Evolutionary conservation across 768 basidiomycete species (phyloP).

Genomic region (Lactarius psammicola): DNA sequence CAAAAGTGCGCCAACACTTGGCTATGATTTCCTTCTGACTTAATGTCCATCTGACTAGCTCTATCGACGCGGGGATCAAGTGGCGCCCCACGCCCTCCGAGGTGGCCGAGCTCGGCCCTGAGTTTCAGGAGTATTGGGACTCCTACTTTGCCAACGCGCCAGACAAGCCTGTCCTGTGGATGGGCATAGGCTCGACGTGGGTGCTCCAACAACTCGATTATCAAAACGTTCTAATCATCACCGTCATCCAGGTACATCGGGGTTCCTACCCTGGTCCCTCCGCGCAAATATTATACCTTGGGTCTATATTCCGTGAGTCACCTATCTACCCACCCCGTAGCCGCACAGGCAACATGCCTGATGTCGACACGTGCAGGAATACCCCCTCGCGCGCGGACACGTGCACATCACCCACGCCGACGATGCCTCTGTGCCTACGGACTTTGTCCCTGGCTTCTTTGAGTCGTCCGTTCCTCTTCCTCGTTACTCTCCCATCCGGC

Average conservation of each 20-base stretch:
- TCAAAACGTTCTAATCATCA: neutral
- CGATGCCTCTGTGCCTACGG: conserved; percentile 26
- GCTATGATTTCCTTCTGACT: too few relatives aligned
- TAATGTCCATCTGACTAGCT: neutral
- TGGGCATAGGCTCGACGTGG: conserved; percentile 46
- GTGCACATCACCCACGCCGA: conserved; percentile 28
- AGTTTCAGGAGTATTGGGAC: conserved; percentile 50
- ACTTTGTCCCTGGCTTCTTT: conserved; percentile 35
- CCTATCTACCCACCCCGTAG: too few relatives aligned
- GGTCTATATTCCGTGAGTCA: conserved; percentile 18
- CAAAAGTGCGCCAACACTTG: conserved; percentile 41
- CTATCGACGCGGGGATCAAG: conserved; percentile 54
- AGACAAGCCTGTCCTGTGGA: conserved; percentile 54
- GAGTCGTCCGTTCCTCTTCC: conserved; percentile 49
- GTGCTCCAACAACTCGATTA: conserved; percentile 21
- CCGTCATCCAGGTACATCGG: conserved; percentile 19
- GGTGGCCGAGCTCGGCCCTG: conserved; percentile 47
- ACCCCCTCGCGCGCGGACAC: conserved; percentile 29
- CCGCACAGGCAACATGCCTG: too few relatives aligned
- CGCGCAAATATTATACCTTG: conserved; percentile 24
- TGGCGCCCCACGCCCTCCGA: conserved; percentile 52
- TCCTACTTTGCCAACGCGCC: conserved; percentile 48
- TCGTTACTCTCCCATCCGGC: conserved; percentile 39
- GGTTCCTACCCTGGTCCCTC: conserved; percentile 19
- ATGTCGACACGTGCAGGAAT: neutral